Evolutionary conservation across 768 basidiomycete genomes (phyloP), one percentile per base, ranked within the genome.

Genomic region (Leccinellum luteum): DNA sequence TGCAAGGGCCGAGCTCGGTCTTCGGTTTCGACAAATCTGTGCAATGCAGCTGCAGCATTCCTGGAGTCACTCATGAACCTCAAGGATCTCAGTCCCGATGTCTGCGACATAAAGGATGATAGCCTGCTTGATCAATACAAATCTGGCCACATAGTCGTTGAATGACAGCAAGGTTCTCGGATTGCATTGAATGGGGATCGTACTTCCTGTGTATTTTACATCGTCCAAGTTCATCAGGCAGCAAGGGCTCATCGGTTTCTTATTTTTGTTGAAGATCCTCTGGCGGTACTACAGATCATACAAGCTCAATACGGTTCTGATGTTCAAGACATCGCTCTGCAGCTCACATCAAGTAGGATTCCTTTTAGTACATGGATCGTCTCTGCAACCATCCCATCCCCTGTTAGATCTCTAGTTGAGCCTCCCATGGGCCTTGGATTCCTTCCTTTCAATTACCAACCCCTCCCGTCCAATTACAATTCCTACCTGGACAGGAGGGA

Each of bases 401-500:
- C 21, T 7, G 7, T 34, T 14, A 1, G 1, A n/a, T 45, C 21
- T n/a, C n/a, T n/a, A n/a, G n/a, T 6, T 10, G 19, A 34, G 23
- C 52, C 31, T 32, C 21, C 21, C 2, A 25, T 34, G 21, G 44
- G 44, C 12, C 43, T 54, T 4, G 23, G 44, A 6, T 47, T 54
- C 15, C 3, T 54, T 54, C 44, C 43, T 25, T 34, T 6, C 17
- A 8, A 34, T 12, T 54, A 54, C 9, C 17, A 3, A 27, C 47
- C 54, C 12, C 14, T 34, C 9, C 47, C 17, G 6, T 51, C 55
- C 3, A n/a, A 56, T 7, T 45, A 51, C 30, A 51, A 30, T 6
- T 31, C 31, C 4, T 56, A 56, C 30, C 43, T 59, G 4, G 27
- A 44, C 21, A 43, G 31, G 2, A 51, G 58, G 53, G 58, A 59